Percentiles rank a stretch among this genome's conserved stretches.
These are phyloP conservation scores for Sechiopsis laciniata DNA, from an alignment of 306 rosid genomes.

Conservation along the genomic window DNA sequence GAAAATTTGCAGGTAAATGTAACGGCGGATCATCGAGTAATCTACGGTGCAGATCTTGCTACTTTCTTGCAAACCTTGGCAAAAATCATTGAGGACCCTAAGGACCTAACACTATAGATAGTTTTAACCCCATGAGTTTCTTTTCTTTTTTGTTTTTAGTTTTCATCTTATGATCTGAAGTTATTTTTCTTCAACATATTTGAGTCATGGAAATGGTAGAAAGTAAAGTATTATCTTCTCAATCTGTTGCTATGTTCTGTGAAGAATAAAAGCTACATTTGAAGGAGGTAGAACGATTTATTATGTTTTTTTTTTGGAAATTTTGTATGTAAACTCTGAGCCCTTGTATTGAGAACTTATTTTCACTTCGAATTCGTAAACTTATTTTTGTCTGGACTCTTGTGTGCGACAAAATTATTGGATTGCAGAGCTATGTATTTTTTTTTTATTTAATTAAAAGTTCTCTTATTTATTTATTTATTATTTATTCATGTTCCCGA, in stretches of 20 bases:
- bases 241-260: not conserved
- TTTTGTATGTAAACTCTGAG: not conserved
- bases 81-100: conserved; percentile 81
- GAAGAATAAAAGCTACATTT: conserved; percentile 23
- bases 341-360: not conserved
- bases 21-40: conserved; percentile 96
- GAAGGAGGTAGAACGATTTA: conserved; percentile 20
- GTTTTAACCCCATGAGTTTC: conserved; percentile 24
- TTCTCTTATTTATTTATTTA: no score
- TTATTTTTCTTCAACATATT: not conserved
- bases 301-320: not conserved
- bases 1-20: conserved; percentile 66
- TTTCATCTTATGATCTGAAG: conserved; percentile 8
- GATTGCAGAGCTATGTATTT: not conserved
- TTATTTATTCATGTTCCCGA: no score
- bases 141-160: not conserved
- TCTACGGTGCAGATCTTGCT: conserved; percentile 91
- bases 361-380: not conserved
- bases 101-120: conserved; percentile 94
- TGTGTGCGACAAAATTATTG: not conserved
- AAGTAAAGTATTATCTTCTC: not conserved
- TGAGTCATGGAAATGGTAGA: conserved; percentile 14
- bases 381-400: not conserved
- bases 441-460: not conserved
- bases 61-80: conserved; percentile 88